Evolutionary conservation across 2,329 filamentous ascomycete genomes (phyloP).

Genomic region (Thielaviopsis populi): DNA sequence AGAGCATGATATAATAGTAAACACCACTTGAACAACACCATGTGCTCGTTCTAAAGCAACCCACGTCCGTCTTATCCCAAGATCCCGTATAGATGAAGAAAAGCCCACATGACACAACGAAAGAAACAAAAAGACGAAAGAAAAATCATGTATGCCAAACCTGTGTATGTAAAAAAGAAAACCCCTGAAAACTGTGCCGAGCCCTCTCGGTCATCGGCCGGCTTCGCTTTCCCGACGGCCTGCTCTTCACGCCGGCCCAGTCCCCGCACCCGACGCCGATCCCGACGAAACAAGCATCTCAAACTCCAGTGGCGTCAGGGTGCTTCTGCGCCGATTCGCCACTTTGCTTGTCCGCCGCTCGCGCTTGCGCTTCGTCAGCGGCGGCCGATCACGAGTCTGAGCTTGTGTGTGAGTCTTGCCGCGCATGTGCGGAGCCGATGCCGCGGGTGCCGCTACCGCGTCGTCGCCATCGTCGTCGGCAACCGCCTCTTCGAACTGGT

Average conservation of each 20-base stretch:
- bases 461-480: constrained; percentile 7
- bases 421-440: background rate
- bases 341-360: constrained; percentile 39
- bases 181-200: background rate
- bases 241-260: background rate
- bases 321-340: constrained; percentile 53
- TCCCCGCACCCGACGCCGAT: background rate
- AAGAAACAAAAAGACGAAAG: background rate
- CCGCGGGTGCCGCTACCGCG: background rate
- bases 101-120: background rate
- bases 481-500: constrained; percentile 12
- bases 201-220: background rate
- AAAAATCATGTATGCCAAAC: constrained; percentile 5
- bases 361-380: constrained; percentile 33
- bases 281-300: constrained; percentile 24
- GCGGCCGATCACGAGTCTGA: background rate
- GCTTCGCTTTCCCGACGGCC: background rate
- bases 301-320: constrained; percentile 60
- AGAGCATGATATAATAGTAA: background rate
- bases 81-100: background rate
- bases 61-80: background rate
- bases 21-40: background rate
- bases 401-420: constrained; percentile 1
- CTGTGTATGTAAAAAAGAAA: background rate
- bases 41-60: background rate